These are phyloP conservation scores for Kickxella alabastrina DNA, from an alignment of 192 early-diverging fungal genomes.

Conservation along the genomic window DNA sequence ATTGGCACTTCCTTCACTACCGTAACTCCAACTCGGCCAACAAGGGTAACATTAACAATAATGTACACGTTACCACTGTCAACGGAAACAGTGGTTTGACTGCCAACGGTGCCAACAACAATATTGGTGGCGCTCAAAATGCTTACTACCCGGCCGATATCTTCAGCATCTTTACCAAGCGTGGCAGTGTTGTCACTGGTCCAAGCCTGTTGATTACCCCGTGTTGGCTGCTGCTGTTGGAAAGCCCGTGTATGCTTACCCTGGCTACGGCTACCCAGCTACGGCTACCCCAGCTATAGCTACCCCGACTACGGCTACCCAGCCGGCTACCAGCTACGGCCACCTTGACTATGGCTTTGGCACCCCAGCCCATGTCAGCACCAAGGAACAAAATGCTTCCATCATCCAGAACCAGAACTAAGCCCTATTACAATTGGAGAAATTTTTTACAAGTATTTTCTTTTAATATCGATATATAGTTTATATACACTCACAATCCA, in stretches of 20 bases:
- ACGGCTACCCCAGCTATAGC: too few relatives aligned
- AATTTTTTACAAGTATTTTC: too few relatives aligned
- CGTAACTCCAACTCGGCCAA: conserved; percentile 35
- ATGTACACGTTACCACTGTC: conserved; percentile 13
- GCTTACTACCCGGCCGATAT: conserved; percentile 9
- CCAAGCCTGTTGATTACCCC: background rate
- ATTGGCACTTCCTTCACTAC: conserved; percentile 28
- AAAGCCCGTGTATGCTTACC: too few relatives aligned
- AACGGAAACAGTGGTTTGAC: conserved; percentile 25
- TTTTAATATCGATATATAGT: too few relatives aligned
- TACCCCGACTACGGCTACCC: too few relatives aligned
- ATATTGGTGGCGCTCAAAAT: conserved; percentile 21
- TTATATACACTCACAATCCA: too few relatives aligned
- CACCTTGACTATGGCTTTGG: background rate
- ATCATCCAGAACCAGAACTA: conserved; percentile 8
- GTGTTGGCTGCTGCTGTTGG: too few relatives aligned
- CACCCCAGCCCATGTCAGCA: background rate
- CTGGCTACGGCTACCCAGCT: too few relatives aligned
- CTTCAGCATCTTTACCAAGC: conserved; percentile 6
- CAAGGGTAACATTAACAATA: conserved; percentile 40
- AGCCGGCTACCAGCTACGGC: too few relatives aligned
- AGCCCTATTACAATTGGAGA: too few relatives aligned
- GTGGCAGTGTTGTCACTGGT: conserved; percentile 8
- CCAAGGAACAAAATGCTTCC: conserved; percentile 2
- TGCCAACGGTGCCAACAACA: conserved; percentile 22